Conservation (phyloP, 2,329 filamentous ascomycete genomes). For the Colletotrichum magnum region DNA sequence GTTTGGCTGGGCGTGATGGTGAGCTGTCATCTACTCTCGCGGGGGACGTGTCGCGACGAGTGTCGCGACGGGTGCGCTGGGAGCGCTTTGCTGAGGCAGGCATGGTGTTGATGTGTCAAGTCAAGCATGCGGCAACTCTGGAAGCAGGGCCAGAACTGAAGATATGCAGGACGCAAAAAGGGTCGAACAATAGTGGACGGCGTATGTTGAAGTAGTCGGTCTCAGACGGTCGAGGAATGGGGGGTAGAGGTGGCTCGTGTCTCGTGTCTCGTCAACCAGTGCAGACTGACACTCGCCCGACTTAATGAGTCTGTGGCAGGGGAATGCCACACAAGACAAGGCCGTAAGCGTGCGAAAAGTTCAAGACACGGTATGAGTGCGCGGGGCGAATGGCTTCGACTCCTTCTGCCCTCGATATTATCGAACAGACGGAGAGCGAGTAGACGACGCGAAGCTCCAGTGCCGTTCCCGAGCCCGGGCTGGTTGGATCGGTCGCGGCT, state of each 20-base stretch:
- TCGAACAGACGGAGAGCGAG: not conserved
- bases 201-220: slow-evolving; percentile 35
- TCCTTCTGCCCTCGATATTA: not conserved
- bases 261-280: slow-evolving; percentile 29
- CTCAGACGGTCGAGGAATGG: slow-evolving; percentile 32
- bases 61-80: slow-evolving; percentile 55
- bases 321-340: slow-evolving; percentile 27
- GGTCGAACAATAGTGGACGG: slow-evolving; percentile 10
- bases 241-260: slow-evolving; percentile 8
- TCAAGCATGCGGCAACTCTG: slow-evolving; percentile 37
- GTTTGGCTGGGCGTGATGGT: slow-evolving; percentile 73
- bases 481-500: slow-evolving; percentile 3
- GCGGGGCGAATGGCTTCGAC: not conserved
- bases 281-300: slow-evolving; percentile 14
- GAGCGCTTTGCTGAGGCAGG: slow-evolving; percentile 55
- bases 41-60: slow-evolving; percentile 54
- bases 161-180: slow-evolving; percentile 4
- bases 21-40: slow-evolving; percentile 65
- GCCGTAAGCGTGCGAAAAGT: slow-evolving; percentile 1
- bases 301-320: slow-evolving; percentile 13
- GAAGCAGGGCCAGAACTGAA: not conserved
- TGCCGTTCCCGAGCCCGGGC: not conserved
- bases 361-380: slow-evolving; percentile 10
- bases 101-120: slow-evolving; percentile 45
- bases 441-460: slow-evolving; percentile 13